phyloP scores from a whole-genome alignment of 1,284 basidiomycete species.

The Rhodotorula sp. region DNA sequence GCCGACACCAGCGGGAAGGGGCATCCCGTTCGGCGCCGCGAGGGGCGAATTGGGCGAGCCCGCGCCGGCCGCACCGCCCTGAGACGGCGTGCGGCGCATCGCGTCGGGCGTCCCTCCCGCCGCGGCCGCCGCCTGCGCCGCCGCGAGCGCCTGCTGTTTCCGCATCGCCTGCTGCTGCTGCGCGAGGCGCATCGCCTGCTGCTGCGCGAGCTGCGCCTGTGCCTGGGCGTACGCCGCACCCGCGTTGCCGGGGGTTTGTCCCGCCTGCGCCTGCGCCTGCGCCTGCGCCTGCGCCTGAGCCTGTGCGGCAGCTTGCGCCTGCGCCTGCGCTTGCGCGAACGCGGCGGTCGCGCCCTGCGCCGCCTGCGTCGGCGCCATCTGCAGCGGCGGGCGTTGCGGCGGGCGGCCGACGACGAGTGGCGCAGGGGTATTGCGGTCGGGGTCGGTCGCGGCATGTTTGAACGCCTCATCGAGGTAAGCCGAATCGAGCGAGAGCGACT shows the following conservation, averaged over 20 bases:
- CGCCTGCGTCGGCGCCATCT: constrained; percentile 25
- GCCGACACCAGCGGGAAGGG: not conserved
- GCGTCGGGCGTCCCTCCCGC: constrained; percentile 2
- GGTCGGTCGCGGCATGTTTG: constrained; percentile 38
- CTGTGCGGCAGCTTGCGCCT: not conserved
- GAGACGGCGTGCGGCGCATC: constrained; percentile 27
- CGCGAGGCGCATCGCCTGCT: constrained; percentile 11
- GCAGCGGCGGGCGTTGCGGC: constrained; percentile 28
- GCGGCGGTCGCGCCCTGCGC: not conserved
- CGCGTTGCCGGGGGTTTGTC: constrained; percentile 7
- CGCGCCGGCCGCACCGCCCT: not conserved
- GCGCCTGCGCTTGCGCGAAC: not conserved
- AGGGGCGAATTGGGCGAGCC: constrained; percentile 22
- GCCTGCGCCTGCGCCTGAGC: not conserved
- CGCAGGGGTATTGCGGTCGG: constrained; percentile 37
- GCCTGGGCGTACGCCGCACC: constrained; percentile 14
- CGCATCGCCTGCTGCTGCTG: constrained; percentile 23
- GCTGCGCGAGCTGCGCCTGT: constrained; percentile 24
- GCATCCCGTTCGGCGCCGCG: constrained; percentile 3
- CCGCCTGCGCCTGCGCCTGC: not conserved
- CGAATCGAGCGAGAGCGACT: constrained; percentile 37
- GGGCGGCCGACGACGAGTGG: constrained; percentile 41
- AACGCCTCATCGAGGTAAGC: constrained; percentile 44
- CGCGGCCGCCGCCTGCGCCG: not conserved
- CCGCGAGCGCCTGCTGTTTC: constrained; percentile 13